These are phyloP conservation scores for Tricholoma furcatifolium DNA, from an alignment of 768 basidiomycete genomes.

Conservation along the genomic window DNA sequence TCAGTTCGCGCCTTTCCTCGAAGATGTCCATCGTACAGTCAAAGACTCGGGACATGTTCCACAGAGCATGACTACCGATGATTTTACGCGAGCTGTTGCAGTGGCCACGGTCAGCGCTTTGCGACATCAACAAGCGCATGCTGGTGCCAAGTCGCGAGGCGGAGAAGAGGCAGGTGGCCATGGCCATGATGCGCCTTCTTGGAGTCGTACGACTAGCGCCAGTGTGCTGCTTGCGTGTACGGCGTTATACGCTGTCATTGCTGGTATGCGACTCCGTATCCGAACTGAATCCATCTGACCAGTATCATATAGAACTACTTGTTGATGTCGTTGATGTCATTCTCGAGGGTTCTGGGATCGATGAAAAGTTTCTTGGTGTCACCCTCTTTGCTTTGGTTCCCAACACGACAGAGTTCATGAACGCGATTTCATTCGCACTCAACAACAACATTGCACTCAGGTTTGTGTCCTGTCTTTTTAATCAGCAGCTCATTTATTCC, in stretches of 20 bases:
- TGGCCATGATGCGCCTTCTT: constrained; percentile 94
- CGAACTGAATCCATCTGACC: not conserved
- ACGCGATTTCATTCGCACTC: constrained; percentile 96
- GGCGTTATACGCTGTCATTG: constrained; percentile 90
- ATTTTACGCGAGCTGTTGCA: constrained; percentile 91
- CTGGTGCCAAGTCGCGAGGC: constrained; percentile 44
- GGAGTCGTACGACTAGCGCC: constrained; percentile 89
- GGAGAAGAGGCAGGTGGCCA: constrained; percentile 54
- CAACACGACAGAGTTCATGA: constrained; percentile 99
- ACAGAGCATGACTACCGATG: constrained; percentile 73
- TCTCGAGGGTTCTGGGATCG: constrained; percentile 85
- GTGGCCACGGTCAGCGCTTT: constrained; percentile 92
- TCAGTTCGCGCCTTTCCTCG: constrained; percentile 62
- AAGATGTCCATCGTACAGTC: constrained; percentile 77
- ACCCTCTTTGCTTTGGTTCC: constrained; percentile 97
- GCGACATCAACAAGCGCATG: constrained; percentile 70
- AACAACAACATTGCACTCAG: constrained; percentile 96
- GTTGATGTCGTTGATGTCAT: constrained; percentile 96
- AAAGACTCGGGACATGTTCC: constrained; percentile 63
- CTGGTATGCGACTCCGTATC: constrained; percentile 56
- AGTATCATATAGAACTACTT: constrained; percentile 69
- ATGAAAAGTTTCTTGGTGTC: constrained; percentile 96
- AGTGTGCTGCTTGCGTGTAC: constrained; percentile 90
- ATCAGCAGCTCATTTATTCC: not conserved
- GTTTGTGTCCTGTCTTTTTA: constrained; percentile 36